phyloP scores from a whole-genome alignment of 352 stramenopile genomes.

The Porosira glacialis region DNA sequence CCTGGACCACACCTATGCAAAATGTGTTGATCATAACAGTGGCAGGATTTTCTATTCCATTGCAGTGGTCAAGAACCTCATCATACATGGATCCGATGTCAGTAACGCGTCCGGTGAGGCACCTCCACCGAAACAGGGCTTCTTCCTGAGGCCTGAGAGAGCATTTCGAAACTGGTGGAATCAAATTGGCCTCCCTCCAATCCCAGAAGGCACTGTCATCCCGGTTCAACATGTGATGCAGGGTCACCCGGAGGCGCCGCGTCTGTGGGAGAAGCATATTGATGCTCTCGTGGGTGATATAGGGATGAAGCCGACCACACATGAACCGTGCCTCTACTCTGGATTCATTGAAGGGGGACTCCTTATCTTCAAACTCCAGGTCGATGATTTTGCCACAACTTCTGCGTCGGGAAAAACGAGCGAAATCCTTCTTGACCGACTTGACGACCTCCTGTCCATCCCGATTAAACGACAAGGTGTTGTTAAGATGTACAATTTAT shows the following conservation, averaged over 20 bases:
- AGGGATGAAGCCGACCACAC: slow-evolving; percentile 22
- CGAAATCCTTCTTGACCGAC: slow-evolving; percentile 17
- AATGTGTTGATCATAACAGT: slow-evolving; percentile 37
- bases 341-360: not conserved
- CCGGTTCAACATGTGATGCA: slow-evolving; percentile 19
- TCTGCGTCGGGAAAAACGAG: not conserved
- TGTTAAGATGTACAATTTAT: slow-evolving; percentile 30
- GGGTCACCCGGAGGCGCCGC: slow-evolving; percentile 50
- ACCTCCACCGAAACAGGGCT: slow-evolving; percentile 24
- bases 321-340: slow-evolving; percentile 35
- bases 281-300: slow-evolving; percentile 18
- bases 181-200: not conserved
- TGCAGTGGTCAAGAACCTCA: slow-evolving; percentile 12
- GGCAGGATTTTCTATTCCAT: slow-evolving; percentile 33
- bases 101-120: slow-evolving; percentile 47
- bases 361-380: slow-evolving; percentile 39
- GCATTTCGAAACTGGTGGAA: slow-evolving; percentile 31
- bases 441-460: slow-evolving; percentile 13
- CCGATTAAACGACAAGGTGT: slow-evolving; percentile 21
- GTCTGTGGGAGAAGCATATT: slow-evolving; percentile 44
- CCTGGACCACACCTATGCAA: slow-evolving; percentile 31
- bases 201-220: slow-evolving; percentile 28
- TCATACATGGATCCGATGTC: slow-evolving; percentile 39
- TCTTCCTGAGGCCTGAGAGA: slow-evolving; percentile 17
- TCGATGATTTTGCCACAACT: slow-evolving; percentile 46